A percentile compares a stretch with the other conserved stretches of the same genome.
phyloP scores from a whole-genome alignment of 2,329 filamentous ascomycete genomes.

The Pestalotiopsis sp. region DNA sequence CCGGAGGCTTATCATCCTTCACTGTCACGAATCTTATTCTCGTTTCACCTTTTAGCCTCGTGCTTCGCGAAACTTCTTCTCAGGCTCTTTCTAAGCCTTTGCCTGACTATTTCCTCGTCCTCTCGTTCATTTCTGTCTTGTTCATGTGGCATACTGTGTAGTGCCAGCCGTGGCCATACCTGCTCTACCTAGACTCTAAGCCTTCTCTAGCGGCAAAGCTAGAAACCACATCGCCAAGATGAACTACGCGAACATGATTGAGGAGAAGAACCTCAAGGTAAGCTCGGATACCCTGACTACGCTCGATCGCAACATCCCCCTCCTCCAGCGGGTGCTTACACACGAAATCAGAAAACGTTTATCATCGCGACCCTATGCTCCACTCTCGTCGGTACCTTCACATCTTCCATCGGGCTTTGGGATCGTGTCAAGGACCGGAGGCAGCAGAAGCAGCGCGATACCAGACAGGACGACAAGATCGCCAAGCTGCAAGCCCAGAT shows the following conservation, averaged over 20 bases:
- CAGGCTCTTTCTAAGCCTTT: background rate
- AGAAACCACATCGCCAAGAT: conserved; percentile 8
- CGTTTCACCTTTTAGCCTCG: background rate
- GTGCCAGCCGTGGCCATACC: background rate
- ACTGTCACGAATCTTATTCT: background rate
- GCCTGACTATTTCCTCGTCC: background rate
- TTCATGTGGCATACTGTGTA: background rate
- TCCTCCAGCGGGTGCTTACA: background rate
- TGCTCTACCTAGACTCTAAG: background rate
- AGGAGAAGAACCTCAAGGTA: conserved; percentile 38
- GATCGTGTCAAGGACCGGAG: conserved; percentile 36
- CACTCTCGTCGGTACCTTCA: conserved; percentile 40
- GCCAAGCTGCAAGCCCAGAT: conserved; percentile 31
- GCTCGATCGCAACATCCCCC: background rate
- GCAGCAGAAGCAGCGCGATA: conserved; percentile 34
- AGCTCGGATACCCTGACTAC: background rate
- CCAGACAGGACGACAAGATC: conserved; percentile 34
- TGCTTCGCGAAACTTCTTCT: background rate
- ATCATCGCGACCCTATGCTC: conserved; percentile 41
- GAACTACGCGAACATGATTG: conserved; percentile 33
- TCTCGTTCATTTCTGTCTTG: background rate
- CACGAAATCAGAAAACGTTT: conserved; percentile 34
- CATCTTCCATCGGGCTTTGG: conserved; percentile 38
- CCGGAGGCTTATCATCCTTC: background rate
- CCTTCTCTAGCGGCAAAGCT: conserved; percentile 1